Percentiles rank a stretch among this genome's conserved stretches.
Evolutionary conservation across 2,329 filamentous ascomycete species (phyloP).

Genomic region (Epichloe elymi): DNA sequence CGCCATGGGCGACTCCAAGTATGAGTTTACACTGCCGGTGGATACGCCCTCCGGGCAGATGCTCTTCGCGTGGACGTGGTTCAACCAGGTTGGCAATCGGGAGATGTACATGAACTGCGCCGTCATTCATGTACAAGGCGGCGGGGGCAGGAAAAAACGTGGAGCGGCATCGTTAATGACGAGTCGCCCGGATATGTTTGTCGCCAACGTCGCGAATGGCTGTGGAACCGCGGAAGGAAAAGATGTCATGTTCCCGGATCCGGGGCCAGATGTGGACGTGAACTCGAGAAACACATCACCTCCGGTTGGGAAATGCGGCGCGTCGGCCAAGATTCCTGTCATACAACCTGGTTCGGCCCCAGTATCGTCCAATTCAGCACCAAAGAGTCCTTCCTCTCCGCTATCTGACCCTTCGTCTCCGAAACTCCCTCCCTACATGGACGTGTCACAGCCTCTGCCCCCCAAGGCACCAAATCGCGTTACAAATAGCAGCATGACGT

Average conservation of each 20-base stretch:
- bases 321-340: background rate
- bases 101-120: conserved; percentile 64
- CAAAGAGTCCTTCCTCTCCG: background rate
- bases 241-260: conserved; percentile 50
- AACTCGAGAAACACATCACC: background rate
- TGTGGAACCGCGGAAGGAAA: conserved; percentile 42
- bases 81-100: conserved; percentile 48
- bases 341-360: background rate
- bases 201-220: conserved; percentile 47
- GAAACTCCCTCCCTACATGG: background rate
- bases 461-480: background rate
- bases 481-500: background rate
- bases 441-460: background rate
- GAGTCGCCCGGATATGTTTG: conserved; percentile 48
- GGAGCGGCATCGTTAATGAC: conserved; percentile 24
- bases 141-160: conserved; percentile 18
- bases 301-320: background rate
- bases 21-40: conserved; percentile 39
- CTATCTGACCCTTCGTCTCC: background rate
- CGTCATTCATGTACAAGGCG: conserved; percentile 34
- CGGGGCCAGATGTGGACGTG: conserved; percentile 35
- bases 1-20: conserved; percentile 10
- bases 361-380: background rate
- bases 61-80: conserved; percentile 50
- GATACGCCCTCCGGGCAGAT: conserved; percentile 35